Base-by-base conservation (phyloP, 306 rosid species). In the Vicia faba region DNA sequence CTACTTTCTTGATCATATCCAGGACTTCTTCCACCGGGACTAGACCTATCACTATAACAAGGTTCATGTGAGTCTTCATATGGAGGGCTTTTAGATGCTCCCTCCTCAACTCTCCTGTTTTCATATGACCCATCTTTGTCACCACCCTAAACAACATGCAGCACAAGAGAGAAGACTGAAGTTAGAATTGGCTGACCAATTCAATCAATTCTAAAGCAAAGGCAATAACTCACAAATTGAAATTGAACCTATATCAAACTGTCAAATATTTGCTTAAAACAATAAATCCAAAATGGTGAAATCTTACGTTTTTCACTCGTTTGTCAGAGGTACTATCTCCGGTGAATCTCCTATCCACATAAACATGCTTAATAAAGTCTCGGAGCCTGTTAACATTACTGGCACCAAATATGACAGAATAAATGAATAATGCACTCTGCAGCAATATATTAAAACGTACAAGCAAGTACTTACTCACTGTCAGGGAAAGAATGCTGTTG, bases 21-120 rank as follows among this genome's bases (percentile, higher is more conserved):
- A 29, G 97, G 98, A 85, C 96, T 93, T 80, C 96, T 89, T 69
- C 85, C 97, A 75, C 91, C 87, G 39, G 97, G 81, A 85, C 97
- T 90, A 73, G 96, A 90, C 69, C 79, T 89, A 66, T 75, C 96
- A 77, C 86, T 70, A 81, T 66, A 87, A 13, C 84, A 92, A 11
- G 82, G 95, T 29, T 92, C 92, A 81, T 77, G 74, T 56, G 84
- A 64, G 11, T 82, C 93, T 35, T 81, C 93, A 70, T 86, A 88
- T 23, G 85, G 88, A 25, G 97, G 97, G 80, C 97, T 95, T 78
- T 76, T 84, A 74, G 96, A 69, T 58, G 92, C 98, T 78, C 92
- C 92, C 69, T 81, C 59, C 74, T 86, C 92, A 65, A 60, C 39
- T 77, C 86, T 82, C 75, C 77, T 81, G 73, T 73, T 81, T 68